Percentiles rank a stretch among this genome's conserved stretches.
Conservation (phyloP, 1,284 basidiomycete genomes). For the Malassezia obtusa region DNA sequence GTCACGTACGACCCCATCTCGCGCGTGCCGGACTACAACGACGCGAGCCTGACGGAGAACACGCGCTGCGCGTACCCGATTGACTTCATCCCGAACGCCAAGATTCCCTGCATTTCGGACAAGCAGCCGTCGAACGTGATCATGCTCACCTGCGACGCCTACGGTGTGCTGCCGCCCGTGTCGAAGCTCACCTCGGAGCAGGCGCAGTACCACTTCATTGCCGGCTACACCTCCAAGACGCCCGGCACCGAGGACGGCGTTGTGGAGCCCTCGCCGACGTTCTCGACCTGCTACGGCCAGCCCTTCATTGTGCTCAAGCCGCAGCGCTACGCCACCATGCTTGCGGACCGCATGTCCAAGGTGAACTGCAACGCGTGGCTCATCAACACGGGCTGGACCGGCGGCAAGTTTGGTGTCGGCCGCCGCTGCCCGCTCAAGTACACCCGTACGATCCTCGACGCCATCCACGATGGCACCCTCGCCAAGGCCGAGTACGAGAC, state of each 20-base stretch:
- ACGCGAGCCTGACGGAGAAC: conserved; percentile 94
- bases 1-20: conserved; percentile 89
- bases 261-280: conserved; percentile 93
- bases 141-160: conserved; percentile 96
- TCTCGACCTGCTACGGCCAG: conserved; percentile 97
- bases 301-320: conserved; percentile 94
- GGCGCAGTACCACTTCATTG: conserved; percentile 65
- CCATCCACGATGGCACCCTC: conserved; percentile 88
- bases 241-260: conserved; percentile 98
- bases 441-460: conserved; percentile 91
- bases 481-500: conserved; percentile 74
- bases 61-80: conserved; percentile 65
- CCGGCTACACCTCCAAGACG: conserved; percentile 70
- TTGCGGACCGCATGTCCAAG: conserved; percentile 85
- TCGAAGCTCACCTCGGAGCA: conserved; percentile 85
- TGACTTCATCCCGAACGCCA: conserved; percentile 78
- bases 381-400: conserved; percentile 98
- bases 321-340: conserved; percentile 80
- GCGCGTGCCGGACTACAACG: conserved; percentile 87
- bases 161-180: conserved; percentile 93
- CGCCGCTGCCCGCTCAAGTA: conserved; percentile 50
- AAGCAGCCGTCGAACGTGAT: conserved; percentile 67
- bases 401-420: conserved; percentile 74
- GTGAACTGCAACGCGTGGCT: conserved; percentile 92
- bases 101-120: conserved; percentile 52